Evolutionary conservation across 2,329 filamentous ascomycete species (phyloP).

Genomic region (Dothideomycetes sp.): DNA sequence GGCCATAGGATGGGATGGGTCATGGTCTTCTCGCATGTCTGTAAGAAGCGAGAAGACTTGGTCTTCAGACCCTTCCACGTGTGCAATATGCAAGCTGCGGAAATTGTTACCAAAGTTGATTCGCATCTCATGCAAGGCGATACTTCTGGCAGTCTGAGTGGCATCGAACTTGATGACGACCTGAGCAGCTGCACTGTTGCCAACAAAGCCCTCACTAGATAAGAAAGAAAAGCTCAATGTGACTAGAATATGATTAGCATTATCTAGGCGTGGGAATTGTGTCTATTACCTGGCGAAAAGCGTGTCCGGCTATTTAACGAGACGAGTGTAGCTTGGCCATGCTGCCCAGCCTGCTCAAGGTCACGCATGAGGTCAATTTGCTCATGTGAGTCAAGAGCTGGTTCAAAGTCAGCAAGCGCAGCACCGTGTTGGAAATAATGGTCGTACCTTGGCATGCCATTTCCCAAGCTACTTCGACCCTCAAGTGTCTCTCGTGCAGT

Average conservation of each 20-base stretch:
- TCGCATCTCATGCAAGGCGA: constrained; percentile 5
- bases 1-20: constrained; percentile 7
- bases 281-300: constrained; percentile 9
- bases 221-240: constrained; percentile 8
- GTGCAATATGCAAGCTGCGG: constrained; percentile 4
- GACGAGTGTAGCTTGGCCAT: constrained; percentile 2
- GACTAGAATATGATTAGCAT: constrained; percentile 1
- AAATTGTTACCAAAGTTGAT: constrained; percentile 6
- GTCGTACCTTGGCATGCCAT: constrained; percentile 8
- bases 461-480: constrained; percentile 10
- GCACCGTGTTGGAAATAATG: too few species aligned
- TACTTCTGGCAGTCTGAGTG: background rate
- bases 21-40: constrained; percentile 6
- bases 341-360: background rate
- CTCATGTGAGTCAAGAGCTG: background rate
- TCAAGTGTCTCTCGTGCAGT: constrained; percentile 1
- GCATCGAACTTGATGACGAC: constrained; percentile 1
- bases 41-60: background rate
- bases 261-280: too few species aligned
- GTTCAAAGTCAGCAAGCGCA: background rate
- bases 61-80: background rate
- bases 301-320: constrained; percentile 7
- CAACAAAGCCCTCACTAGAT: constrained; percentile 9
- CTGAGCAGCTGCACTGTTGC: constrained; percentile 8
- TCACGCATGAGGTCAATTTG: background rate